Conservation (phyloP, 345 rosid genomes). For the Syzygium grande region DNA sequence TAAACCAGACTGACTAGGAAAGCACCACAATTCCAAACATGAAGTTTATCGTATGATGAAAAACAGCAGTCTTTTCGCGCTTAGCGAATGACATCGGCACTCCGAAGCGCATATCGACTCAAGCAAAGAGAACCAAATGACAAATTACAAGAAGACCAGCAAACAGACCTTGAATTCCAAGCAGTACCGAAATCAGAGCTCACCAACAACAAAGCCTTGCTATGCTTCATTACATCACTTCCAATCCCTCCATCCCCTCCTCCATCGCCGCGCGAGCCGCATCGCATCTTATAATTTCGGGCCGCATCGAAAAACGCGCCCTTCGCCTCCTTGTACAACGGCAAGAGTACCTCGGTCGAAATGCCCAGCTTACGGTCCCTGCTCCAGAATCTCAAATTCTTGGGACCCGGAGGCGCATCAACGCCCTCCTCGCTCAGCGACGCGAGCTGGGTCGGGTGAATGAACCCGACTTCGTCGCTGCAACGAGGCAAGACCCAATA, state of each 20-base stretch:
- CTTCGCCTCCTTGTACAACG: constrained; percentile 52
- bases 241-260: constrained; percentile 14
- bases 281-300: constrained; percentile 22
- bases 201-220: constrained; percentile 62
- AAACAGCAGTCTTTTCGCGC: background rate
- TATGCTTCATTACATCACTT: constrained; percentile 57
- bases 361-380: constrained; percentile 78
- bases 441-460: constrained; percentile 82
- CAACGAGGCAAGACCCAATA: background rate
- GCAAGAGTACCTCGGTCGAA: constrained; percentile 51
- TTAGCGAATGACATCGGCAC: background rate
- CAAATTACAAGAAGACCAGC: background rate
- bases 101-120: background rate
- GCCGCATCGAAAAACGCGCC: constrained; percentile 35
- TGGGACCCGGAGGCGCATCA: background rate
- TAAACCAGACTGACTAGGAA: background rate
- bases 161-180: constrained; percentile 78
- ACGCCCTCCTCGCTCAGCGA: constrained; percentile 30
- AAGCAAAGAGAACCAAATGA: background rate
- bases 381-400: constrained; percentile 41
- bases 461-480: constrained; percentile 83
- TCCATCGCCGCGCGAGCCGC: background rate
- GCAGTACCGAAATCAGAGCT: constrained; percentile 87
- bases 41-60: background rate
- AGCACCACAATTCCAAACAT: background rate